Evolutionary conservation across 2,329 filamentous ascomycete species (phyloP).

Genomic region (Aspergillus cejpii): DNA sequence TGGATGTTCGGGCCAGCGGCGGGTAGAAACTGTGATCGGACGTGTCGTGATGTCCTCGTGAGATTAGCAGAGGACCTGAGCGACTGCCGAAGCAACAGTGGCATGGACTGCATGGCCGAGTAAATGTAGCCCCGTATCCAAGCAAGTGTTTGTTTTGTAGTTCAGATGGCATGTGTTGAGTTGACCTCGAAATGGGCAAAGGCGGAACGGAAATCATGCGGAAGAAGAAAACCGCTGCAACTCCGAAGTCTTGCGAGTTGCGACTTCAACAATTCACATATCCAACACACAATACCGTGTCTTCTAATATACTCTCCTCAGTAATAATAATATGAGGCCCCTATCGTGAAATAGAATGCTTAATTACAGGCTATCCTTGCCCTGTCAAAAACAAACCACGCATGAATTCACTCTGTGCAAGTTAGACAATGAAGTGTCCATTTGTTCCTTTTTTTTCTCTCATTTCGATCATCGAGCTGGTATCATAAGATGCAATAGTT

Average conservation of each 20-base stretch:
- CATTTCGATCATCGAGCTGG: not conserved
- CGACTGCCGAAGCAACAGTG: constrained; percentile 36
- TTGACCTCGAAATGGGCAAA: constrained; percentile 9
- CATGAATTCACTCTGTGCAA: not conserved
- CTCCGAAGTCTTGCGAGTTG: no score
- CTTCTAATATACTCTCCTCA: no score
- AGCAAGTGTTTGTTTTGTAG: constrained; percentile 17
- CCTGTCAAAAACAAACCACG: not conserved
- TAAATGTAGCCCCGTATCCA: constrained; percentile 17
- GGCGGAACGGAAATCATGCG: not conserved
- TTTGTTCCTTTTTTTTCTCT: not conserved
- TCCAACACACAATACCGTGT: no score
- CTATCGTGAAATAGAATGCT: not conserved
- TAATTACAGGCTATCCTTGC: not conserved
- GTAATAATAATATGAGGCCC: not conserved
- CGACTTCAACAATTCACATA: no score
- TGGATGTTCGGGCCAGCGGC: constrained; percentile 17
- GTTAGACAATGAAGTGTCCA: not conserved
- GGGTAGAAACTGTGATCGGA: constrained; percentile 20
- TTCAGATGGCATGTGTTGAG: constrained; percentile 3
- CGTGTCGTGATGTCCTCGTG: constrained; percentile 18
- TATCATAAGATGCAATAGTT: not conserved
- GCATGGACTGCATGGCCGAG: constrained; percentile 38
- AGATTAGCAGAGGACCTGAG: constrained; percentile 26
- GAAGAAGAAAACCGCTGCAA: not conserved